Conservation (phyloP, 2,329 filamentous ascomycete species). For the Pseudogymnoascus destructans region DNA sequence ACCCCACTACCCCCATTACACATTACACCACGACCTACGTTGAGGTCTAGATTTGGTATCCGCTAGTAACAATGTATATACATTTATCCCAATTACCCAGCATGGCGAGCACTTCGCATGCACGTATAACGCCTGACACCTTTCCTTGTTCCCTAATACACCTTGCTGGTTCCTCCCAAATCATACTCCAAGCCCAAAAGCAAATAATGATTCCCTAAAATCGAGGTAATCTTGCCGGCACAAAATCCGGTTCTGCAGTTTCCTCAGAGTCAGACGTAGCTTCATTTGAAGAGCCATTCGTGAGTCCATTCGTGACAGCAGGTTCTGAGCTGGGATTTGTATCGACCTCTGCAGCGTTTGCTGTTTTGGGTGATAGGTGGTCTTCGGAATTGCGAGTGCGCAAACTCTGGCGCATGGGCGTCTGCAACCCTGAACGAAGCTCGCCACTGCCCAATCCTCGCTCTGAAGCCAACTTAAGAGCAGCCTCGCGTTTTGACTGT, state of each 20-base stretch:
- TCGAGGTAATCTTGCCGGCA: conserved; percentile 45
- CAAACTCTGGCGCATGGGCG: neutral
- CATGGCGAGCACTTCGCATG: conserved; percentile 27
- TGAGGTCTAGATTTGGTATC: conserved; percentile 3
- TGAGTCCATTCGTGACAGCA: neutral
- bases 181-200: neutral
- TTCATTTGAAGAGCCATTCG: neutral
- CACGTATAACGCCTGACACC: conserved; percentile 19
- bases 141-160: conserved; percentile 1
- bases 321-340: neutral
- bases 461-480: conserved; percentile 37
- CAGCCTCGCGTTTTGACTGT: conserved; percentile 39
- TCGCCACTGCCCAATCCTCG: conserved; percentile 32
- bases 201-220: conserved; percentile 28
- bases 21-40: too few relatives aligned
- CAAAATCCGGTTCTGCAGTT: conserved; percentile 30
- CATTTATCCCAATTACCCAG: conserved; percentile 13
- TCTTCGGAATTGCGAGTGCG: neutral
- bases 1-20: too few relatives aligned
- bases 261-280: conserved; percentile 16
- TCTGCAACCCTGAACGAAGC: neutral
- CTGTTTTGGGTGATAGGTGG: neutral
- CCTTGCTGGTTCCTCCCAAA: neutral
- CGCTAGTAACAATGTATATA: conserved; percentile 1
- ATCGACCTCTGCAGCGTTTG: neutral